phyloP scores from a whole-genome alignment of 805 yeast species.

The Yarrowia bubula region DNA sequence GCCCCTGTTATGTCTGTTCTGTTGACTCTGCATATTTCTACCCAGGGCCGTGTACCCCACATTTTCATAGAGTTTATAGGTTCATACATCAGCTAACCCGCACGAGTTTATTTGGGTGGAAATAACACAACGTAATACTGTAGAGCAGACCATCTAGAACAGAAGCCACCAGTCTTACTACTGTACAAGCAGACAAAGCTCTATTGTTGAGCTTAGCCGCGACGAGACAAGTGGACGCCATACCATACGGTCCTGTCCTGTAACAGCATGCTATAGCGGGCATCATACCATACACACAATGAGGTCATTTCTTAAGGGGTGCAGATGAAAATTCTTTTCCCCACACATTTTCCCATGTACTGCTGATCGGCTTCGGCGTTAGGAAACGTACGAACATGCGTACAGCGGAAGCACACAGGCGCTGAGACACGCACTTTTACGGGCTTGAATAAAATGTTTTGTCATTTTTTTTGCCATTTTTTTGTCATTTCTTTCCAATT shows the following conservation, averaged over 20 bases:
- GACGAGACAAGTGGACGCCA: too few species aligned
- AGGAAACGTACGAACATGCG: not conserved
- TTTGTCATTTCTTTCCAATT: not conserved
- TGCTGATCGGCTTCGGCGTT: slow-evolving; percentile 7
- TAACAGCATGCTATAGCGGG: too few species aligned
- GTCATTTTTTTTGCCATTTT: not conserved
- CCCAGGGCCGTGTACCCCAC: slow-evolving; percentile 24
- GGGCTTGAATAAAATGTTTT: too few species aligned
- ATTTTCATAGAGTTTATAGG: slow-evolving; percentile 8
- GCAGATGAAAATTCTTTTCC: not conserved
- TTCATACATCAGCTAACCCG: slow-evolving; percentile 20
- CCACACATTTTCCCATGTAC: not conserved
- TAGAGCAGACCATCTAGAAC: too few species aligned
- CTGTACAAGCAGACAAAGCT: too few species aligned
- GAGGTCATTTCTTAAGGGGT: not conserved
- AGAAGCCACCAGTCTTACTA: too few species aligned
- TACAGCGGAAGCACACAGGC: not conserved
- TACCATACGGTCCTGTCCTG: too few species aligned
- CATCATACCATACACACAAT: not conserved
- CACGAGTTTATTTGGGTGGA: slow-evolving; percentile 13
- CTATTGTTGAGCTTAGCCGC: too few species aligned
- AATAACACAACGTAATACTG: too few species aligned
- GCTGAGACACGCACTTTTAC: too few species aligned
- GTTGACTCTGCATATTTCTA: not conserved
- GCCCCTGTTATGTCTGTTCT: not conserved